Evolutionary conservation across 169 alveolate genomes (phyloP), one percentile per base, ranked within the genome.

Genomic region (Plasmodium sp.): DNA sequence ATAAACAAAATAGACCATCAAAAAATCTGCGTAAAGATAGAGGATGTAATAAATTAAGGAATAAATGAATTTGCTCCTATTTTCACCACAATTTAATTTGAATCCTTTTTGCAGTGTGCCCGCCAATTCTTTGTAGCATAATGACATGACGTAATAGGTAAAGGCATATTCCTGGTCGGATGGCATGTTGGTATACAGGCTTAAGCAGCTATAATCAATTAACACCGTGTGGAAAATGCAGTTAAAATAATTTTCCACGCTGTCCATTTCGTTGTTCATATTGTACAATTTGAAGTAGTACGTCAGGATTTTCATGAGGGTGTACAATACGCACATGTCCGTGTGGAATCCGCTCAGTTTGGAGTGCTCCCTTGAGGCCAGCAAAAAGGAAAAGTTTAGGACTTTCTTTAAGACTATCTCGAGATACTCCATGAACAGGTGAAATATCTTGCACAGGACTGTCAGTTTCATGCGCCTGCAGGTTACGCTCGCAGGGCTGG

Each of bases 71-170:
- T 67, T 82, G 27, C 33, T 92, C n/a, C 27, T 71, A 31, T 81
- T 74, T 33, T 82, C 39, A 81, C 33, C 62, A 81, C n/a, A 33
- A 82, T 58, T 72, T 81, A 72, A 27, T 72, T 81, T 92, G 9
- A 27, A 14, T 9, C 83, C 58, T 22, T 58, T 73, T 39, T 81
- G 84, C 41, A 92, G 56, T 36, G 41, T 81, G 43, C 27, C 41
- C 54, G 92, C 71, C 77, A 92, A 72, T 81, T 92, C 92, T 36
- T 92, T 81, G 31, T 43, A 92, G 74, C 92, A 92, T 31, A 92
- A 12, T n/a, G 95, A 92, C 81, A 81, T 45, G 18, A 51, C 95
- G 83, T 92, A 92, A 72, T 92, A 92, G n/a, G 95, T 81, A 73
- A 82, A 83, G 36, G 92, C 82, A 31, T 83, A 92, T 58, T 92